Base-by-base conservation (phyloP, 2,329 filamentous ascomycete species). In the Coccinonectria pachysandricola region DNA sequence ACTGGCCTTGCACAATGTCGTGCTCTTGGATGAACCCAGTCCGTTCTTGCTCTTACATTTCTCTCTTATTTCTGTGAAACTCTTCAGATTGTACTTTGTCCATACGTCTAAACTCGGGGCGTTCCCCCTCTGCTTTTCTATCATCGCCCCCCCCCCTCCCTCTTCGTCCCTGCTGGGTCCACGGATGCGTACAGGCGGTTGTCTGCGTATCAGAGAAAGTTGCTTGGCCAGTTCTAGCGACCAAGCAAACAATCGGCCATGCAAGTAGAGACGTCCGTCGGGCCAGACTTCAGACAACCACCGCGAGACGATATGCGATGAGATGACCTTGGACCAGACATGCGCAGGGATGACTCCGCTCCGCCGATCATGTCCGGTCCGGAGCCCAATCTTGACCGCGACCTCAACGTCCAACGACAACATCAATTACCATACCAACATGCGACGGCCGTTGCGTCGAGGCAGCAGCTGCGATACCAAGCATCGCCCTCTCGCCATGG, bases 381-480 rank as follows among this genome's bases (percentile, higher is more conserved):
- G 41, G 42, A 45, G 42, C 43, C 40, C 37, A 42, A 48, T 39
- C 34, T 52, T 36, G 48, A 51, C 39, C 35, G 40, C 36, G 43
- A n/a, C n/a, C n/a, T n/a, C n/a, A n/a, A 43, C 29, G 45, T 53
- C 34, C 40, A 46, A 36, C 44, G 45, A 40, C 49, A 48, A 28
- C 53, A 69, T 34, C 60, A 66, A 32, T 59, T 64, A 36, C 65
- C n/a, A n/a, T n/a, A n/a, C n/a, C n/a, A n/a, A n/a, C n/a, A n/a
- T n/a, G n/a, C n/a, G n/a, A n/a, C n/a, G n/a, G n/a, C n/a, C n/a
- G n/a, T n/a, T n/a, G n/a, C n/a, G n/a, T 19, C 17, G 7, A 10
- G 7, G 7, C 7, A 10, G 7, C 7, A 19, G 7, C 10, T 19
- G 10, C 55, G 70, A 27, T 57, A 61, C 30, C 54, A 55, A 32